Conservation (phyloP, 148 eudicot genomes). For the Rhododendron williamsianum region DNA sequence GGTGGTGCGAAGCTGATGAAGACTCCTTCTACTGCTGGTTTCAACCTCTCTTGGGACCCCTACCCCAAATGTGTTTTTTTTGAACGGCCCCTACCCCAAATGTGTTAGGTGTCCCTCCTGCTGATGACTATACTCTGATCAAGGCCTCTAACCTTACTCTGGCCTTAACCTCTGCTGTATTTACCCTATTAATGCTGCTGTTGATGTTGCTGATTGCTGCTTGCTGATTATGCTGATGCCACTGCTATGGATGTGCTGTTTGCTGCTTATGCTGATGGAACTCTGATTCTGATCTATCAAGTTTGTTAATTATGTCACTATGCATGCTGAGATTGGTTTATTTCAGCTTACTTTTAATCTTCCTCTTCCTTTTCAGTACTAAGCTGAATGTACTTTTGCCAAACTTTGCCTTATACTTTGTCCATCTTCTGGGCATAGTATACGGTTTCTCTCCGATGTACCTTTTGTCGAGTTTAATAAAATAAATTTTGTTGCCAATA, state of each 20-base stretch:
- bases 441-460: background rate
- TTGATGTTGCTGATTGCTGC: too few relatives aligned
- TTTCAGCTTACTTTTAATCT: background rate
- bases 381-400: background rate
- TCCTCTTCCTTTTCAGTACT: background rate
- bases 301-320: background rate
- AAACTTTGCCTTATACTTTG: background rate
- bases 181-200: background rate
- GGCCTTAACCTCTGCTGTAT: background rate
- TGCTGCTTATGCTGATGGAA: background rate
- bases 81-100: too few relatives aligned
- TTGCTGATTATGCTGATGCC: too few relatives aligned
- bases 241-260: background rate
- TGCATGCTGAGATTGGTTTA: too few relatives aligned
- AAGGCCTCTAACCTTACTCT: background rate
- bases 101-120: too few relatives aligned
- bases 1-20: background rate
- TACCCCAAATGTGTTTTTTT: too few relatives aligned
- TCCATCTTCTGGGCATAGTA: background rate
- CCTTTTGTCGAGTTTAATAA: background rate
- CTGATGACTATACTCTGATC: too few relatives aligned
- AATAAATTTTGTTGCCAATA: background rate
- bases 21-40: background rate
- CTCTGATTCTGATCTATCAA: background rate
- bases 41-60: too few relatives aligned